Evolutionary conservation across 2,329 filamentous ascomycete genomes (phyloP).

Genomic region (Hirsutella rhossiliensis): DNA sequence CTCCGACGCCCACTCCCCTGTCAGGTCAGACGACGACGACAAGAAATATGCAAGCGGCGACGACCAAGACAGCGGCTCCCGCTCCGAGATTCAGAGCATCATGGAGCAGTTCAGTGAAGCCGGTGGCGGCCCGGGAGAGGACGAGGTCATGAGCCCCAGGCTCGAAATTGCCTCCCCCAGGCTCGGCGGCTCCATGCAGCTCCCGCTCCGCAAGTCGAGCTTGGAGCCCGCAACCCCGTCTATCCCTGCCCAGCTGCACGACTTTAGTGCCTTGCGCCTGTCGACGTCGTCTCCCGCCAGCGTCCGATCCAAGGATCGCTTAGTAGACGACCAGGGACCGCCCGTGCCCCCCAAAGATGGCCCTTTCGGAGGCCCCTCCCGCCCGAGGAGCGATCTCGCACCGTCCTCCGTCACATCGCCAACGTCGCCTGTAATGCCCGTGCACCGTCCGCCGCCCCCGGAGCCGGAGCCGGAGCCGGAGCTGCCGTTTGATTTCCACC

Average conservation of each 20-base stretch:
- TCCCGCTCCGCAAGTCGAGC: constrained; percentile 78
- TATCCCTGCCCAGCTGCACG: constrained; percentile 35
- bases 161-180: constrained; percentile 74
- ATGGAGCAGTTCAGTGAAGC: constrained; percentile 90
- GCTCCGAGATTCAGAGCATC: constrained; percentile 87
- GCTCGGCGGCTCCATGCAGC: constrained; percentile 51
- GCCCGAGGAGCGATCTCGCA: constrained; percentile 25
- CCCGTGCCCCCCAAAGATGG: constrained; percentile 51
- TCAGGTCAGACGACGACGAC: constrained; percentile 46
- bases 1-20: constrained; percentile 34
- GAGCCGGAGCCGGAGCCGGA: constrained; percentile 70
- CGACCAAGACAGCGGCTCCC: constrained; percentile 55
- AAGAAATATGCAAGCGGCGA: constrained; percentile 41
- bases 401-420: constrained; percentile 18
- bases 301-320: constrained; percentile 23
- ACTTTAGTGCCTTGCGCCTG: constrained; percentile 30
- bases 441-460: constrained; percentile 55
- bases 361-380: constrained; percentile 26
- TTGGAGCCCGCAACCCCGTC: constrained; percentile 56
- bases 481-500: constrained; percentile 91
- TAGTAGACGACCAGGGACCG: constrained; percentile 35
- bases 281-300: constrained; percentile 26
- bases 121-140: constrained; percentile 55
- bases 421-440: constrained; percentile 34
- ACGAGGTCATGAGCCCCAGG: constrained; percentile 87